These are phyloP conservation scores for Pterocarpus santalinus DNA, from an alignment of 306 rosid species.

Conservation along the genomic window DNA sequence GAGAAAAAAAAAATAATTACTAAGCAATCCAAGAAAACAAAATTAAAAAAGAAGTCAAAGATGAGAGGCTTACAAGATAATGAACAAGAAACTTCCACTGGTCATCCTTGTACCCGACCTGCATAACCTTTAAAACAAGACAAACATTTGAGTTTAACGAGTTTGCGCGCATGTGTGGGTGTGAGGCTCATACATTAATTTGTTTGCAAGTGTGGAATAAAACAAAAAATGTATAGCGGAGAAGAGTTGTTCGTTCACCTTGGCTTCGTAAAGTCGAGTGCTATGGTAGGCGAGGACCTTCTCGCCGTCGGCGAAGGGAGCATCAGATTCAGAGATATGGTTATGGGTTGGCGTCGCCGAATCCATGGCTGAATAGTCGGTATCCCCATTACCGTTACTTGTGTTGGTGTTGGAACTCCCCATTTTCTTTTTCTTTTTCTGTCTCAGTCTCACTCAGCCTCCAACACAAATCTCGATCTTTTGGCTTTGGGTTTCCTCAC, in stretches of 20 bases:
- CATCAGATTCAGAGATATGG: slow-evolving; percentile 36
- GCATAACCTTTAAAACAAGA: slow-evolving; percentile 61
- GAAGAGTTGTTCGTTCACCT: slow-evolving; percentile 46
- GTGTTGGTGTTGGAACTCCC: slow-evolving; percentile 56
- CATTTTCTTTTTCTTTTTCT: slow-evolving; percentile 49
- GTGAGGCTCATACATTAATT: too few species aligned
- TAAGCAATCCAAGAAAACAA: background rate
- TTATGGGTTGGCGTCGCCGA: slow-evolving; percentile 38
- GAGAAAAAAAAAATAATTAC: background rate
- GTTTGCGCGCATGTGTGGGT: background rate
- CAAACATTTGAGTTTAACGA: background rate
- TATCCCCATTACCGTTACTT: background rate
- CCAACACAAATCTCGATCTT: background rate
- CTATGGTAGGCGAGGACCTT: slow-evolving; percentile 70
- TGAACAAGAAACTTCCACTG: slow-evolving; percentile 71
- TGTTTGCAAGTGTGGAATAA: background rate
- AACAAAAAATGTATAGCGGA: background rate
- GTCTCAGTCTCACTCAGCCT: background rate
- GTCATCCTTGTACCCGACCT: slow-evolving; percentile 45
- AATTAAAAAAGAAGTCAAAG: background rate
- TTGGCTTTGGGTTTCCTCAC: background rate
- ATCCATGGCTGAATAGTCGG: slow-evolving; percentile 51
- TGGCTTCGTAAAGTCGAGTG: slow-evolving; percentile 66
- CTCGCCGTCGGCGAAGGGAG: slow-evolving; percentile 64
- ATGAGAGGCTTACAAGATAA: slow-evolving; percentile 65